Conservation (phyloP, 345 rosid genomes). For the Ceriops tagal region DNA sequence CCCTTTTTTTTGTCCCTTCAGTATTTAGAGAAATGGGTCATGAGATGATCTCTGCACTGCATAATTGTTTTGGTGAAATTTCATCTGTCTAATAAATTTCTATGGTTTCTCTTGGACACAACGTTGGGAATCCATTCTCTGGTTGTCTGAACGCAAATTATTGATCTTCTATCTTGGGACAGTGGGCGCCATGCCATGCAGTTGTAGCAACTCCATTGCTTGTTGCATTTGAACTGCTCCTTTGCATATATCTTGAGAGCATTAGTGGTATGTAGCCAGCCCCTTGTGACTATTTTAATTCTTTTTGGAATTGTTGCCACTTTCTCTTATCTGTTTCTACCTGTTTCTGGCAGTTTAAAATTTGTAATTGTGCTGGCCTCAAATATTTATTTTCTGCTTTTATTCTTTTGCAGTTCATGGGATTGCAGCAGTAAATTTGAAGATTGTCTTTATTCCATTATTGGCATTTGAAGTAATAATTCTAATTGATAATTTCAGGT, state of each 20-base stretch:
- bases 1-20: background rate
- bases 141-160: conserved; percentile 5
- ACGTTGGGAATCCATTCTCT: conserved; percentile 12
- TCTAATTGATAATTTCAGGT: conserved; percentile 93
- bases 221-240: conserved; percentile 89
- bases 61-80: background rate
- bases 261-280: conserved; percentile 44
- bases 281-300: conserved; percentile 9
- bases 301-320: background rate
- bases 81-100: background rate
- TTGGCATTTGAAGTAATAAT: conserved; percentile 69
- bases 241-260: conserved; percentile 93
- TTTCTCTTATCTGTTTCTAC: background rate
- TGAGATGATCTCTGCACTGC: background rate
- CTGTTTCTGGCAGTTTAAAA: background rate
- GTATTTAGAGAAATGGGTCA: background rate
- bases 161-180: conserved; percentile 36
- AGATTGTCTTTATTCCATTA: conserved; percentile 84
- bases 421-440: conserved; percentile 70
- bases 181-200: conserved; percentile 99
- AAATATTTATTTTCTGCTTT: conserved; percentile 6
- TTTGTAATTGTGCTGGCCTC: background rate
- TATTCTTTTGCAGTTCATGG: conserved; percentile 39
- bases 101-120: background rate
- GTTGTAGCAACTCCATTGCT: conserved; percentile 88